Base-by-base conservation (phyloP, 78 protist species). In the Acrasis kona region DNA sequence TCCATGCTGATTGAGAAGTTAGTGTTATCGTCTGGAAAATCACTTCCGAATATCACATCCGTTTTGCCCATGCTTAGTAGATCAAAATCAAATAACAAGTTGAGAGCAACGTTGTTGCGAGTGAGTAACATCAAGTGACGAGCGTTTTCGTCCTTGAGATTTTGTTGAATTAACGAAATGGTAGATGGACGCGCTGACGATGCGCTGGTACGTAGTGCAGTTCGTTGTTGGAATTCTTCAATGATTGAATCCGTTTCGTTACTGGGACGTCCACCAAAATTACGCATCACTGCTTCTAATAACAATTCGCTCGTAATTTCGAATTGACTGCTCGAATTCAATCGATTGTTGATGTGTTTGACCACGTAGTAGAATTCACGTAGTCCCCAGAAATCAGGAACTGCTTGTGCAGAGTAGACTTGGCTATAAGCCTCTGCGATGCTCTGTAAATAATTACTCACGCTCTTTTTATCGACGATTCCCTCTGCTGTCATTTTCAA, bases 81-180 rank as follows among this genome's bases (percentile, higher is more conserved):
- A 1, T 1, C 0, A n/a, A n/a, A n/a, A 3, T 2, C 30, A 10
- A 74, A n/a, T 12, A 86, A 28, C 31, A 84, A 12, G 41, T 8
- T 27, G 27, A 84, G 41, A 1, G 82, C 81, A 8, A 76, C 71
- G 3, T 28, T 70, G 9, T 42, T 41, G 28, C 10, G 41, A 12
- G 88, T 80, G 79, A 76, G 39, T 27, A 83, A 29, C 87, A 83
- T 83, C 40, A 83, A 37, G 37, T 83, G 81, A 28, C 87, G 50
- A 38, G 84, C 78, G 7, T 34, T 7, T 64, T 34, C 29, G 37
- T 79, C 83, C 3, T 7, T 6, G 57, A 79, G 30, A 41, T 77
- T 79, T 35, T 35, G 7, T 4, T 28, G 7, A 5, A 79, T 57
- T 6, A 79, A 27, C 32, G 19, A 32, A 7, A n/a, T n/a, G n/a